Conservation (phyloP, 768 basidiomycete genomes). For the Pulveroboletus sp. region DNA sequence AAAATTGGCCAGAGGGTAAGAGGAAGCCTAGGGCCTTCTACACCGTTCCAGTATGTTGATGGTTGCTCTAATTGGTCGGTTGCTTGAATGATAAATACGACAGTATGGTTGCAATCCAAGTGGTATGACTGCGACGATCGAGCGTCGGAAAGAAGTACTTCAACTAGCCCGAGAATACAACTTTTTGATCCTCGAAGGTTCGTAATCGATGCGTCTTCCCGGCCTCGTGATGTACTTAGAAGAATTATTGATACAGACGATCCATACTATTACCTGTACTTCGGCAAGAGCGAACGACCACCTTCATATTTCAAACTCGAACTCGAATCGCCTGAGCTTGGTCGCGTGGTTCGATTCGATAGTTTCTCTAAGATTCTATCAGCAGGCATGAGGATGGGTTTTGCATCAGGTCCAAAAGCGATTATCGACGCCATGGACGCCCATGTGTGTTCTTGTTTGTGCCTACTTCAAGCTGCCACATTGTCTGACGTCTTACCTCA, state of each 20-base stretch:
- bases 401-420: conserved; percentile 68
- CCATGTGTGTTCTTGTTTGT: conserved; percentile 45
- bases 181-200: conserved; percentile 85
- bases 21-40: conserved; percentile 78
- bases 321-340: conserved; percentile 58
- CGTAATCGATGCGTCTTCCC: not conserved
- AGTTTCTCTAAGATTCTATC: conserved; percentile 84
- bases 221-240: not conserved
- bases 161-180: conserved; percentile 68
- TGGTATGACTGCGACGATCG: conserved; percentile 70
- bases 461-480: conserved; percentile 11
- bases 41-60: conserved; percentile 62
- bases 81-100: not conserved
- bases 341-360: conserved; percentile 85
- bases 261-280: conserved; percentile 79
- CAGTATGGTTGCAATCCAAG: conserved; percentile 88
- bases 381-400: conserved; percentile 78
- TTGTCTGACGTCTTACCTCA: conserved; percentile 29
- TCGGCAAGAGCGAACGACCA: conserved; percentile 57
- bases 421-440: conserved; percentile 69
- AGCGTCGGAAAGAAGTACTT: conserved; percentile 70
- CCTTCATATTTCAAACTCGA: conserved; percentile 86
- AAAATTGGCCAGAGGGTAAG: conserved; percentile 71
- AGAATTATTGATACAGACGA: conserved; percentile 50
- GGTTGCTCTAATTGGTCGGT: conserved; percentile 6